phyloP scores from a whole-genome alignment of 495 filamentous ascomycete species.

The Neurospora sp. region DNA sequence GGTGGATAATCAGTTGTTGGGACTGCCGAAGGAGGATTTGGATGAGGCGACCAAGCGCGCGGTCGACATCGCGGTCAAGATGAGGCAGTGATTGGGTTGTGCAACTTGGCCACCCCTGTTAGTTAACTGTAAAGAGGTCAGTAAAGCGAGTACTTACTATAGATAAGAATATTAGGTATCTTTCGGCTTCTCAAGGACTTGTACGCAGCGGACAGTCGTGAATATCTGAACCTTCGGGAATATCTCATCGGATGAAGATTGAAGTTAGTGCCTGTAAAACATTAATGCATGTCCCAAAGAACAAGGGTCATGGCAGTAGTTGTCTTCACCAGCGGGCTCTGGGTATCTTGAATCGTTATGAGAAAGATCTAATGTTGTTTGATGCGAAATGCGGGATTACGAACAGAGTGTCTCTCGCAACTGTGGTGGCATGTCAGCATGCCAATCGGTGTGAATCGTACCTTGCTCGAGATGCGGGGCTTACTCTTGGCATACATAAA shows the following conservation, averaged over 20 bases:
- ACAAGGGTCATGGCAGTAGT: too few species aligned
- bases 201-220: neutral
- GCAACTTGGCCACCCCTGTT: neutral
- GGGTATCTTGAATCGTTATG: fast-evolving
- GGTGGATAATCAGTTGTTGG: constrained; percentile 41
- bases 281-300: neutral
- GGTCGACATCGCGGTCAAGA: constrained; percentile 19
- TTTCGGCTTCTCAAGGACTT: neutral
- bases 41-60: constrained; percentile 42
- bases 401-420: neutral
- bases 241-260: neutral
- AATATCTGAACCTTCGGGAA: neutral
- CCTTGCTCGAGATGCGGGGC: neutral
- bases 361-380: neutral
- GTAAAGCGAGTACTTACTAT: neutral
- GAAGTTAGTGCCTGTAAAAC: neutral
- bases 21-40: constrained; percentile 48
- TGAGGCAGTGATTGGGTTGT: neutral
- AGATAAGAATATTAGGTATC: neutral
- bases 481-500: neutral
- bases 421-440: neutral
- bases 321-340: neutral
- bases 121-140: neutral
- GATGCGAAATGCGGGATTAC: neutral
- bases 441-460: neutral